phyloP scores from a whole-genome alignment of 2,329 filamentous ascomycete genomes.

The Dactylella cylindrospora region DNA sequence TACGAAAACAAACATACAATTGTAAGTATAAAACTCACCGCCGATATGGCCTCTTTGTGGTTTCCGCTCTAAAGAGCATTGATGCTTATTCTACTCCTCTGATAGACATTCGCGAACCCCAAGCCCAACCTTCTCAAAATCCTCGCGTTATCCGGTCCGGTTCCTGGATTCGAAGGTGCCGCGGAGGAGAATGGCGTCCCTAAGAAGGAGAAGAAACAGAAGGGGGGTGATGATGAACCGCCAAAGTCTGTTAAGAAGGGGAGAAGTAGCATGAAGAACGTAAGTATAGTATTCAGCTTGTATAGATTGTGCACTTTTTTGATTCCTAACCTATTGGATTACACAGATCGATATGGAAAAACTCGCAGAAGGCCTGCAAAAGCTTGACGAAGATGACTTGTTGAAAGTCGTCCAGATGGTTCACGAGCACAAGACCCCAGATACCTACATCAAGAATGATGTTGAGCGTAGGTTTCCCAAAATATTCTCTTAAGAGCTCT shows the following conservation, averaged over 20 bases:
- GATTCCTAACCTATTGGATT: neutral
- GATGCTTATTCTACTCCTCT: slow-evolving; percentile 1
- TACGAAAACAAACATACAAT: slow-evolving; percentile 83
- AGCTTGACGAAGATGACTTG: slow-evolving; percentile 87
- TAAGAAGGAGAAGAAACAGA: slow-evolving; percentile 62
- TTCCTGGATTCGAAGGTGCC: slow-evolving; percentile 71
- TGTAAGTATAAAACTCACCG: slow-evolving; percentile 54
- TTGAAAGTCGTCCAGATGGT: slow-evolving; percentile 96
- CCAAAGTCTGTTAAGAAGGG: slow-evolving; percentile 69
- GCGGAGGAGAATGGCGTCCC: slow-evolving; percentile 60
- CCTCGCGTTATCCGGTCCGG: slow-evolving; percentile 79
- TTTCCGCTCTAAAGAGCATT: slow-evolving; percentile 1
- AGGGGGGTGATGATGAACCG: slow-evolving; percentile 56
- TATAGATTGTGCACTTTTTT: neutral
- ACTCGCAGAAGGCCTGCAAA: slow-evolving; percentile 85
- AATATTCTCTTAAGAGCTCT: slow-evolving; percentile 51
- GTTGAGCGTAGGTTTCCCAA: slow-evolving; percentile 70
- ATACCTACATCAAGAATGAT: slow-evolving; percentile 97
- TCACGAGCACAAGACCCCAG: slow-evolving; percentile 90
- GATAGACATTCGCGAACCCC: slow-evolving; percentile 82
- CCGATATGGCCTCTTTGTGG: slow-evolving; percentile 5
- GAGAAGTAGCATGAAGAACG: slow-evolving; percentile 65
- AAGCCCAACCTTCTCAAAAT: slow-evolving; percentile 78
- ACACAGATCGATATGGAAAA: slow-evolving; percentile 84
- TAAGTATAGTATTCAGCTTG: slow-evolving; percentile 49